These are phyloP conservation scores for Nothophaeocryptopus gaeumannii DNA, from an alignment of 2,329 filamentous ascomycete genomes.

Conservation along the genomic window DNA sequence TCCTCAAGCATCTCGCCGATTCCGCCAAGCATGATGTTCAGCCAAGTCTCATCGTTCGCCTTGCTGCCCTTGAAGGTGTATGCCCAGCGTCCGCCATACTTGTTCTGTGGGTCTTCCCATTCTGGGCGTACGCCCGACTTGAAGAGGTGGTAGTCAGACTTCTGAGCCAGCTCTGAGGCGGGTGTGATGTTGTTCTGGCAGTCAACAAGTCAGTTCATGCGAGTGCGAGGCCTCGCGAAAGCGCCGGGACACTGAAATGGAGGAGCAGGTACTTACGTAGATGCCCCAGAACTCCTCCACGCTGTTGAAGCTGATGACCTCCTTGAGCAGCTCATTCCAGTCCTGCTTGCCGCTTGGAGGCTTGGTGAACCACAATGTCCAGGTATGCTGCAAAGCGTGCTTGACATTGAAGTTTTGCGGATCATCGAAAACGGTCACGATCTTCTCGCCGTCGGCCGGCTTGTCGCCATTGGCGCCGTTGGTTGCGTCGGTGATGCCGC, in stretches of 20 bases:
- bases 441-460: constrained; percentile 50
- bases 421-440: constrained; percentile 95
- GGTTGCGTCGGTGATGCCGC: constrained; percentile 44
- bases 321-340: constrained; percentile 97
- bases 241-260: background rate
- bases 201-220: constrained; percentile 12
- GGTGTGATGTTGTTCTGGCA: constrained; percentile 94
- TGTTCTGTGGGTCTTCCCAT: constrained; percentile 98
- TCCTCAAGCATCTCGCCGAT: constrained; percentile 97
- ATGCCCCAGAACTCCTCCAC: constrained; percentile 99
- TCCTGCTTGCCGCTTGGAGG: constrained; percentile 92
- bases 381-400: constrained; percentile 94
- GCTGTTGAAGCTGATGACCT: constrained; percentile 97
- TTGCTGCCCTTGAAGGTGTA: constrained; percentile 97
- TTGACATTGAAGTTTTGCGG: constrained; percentile 99
- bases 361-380: constrained; percentile 99
- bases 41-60: constrained; percentile 95
- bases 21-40: constrained; percentile 92
- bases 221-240: background rate
- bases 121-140: constrained; percentile 95
- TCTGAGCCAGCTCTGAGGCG: constrained; percentile 90
- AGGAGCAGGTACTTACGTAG: constrained; percentile 66
- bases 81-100: constrained; percentile 98
- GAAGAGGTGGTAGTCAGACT: constrained; percentile 99
- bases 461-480: constrained; percentile 46